These are phyloP conservation scores for Ministeria vibrans DNA, from an alignment of 78 protist genomes.

Conservation along the genomic window DNA sequence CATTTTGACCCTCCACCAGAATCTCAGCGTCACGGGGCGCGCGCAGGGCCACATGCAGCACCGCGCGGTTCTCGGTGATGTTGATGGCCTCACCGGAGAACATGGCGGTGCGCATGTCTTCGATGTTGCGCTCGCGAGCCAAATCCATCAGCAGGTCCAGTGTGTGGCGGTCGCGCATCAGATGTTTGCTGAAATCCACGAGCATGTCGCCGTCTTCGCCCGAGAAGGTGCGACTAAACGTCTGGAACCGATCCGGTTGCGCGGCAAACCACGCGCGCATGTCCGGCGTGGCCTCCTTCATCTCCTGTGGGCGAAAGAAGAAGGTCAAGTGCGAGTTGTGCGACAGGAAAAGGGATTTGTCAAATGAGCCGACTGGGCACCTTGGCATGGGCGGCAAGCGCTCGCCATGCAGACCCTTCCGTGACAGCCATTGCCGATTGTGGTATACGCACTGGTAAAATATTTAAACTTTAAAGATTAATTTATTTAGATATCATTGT, in stretches of 20 bases:
- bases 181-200: conserved; percentile 80
- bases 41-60: conserved; percentile 90
- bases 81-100: conserved; percentile 86
- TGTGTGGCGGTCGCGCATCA: conserved; percentile 55
- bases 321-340: not conserved
- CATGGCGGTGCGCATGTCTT: conserved; percentile 51
- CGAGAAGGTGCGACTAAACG: not conserved
- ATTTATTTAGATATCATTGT: too few species aligned
- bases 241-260: conserved; percentile 29
- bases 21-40: conserved; percentile 51
- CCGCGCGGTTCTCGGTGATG: conserved; percentile 82
- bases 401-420: too few species aligned
- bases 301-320: not conserved
- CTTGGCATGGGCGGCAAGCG: not conserved
- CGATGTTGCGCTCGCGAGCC: conserved; percentile 44
- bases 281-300: not conserved
- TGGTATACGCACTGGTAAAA: too few species aligned
- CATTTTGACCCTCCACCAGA: conserved; percentile 84
- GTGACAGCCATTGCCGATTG: too few species aligned
- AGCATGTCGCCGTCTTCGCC: conserved; percentile 17
- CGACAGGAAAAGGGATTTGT: not conserved
- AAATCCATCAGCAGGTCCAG: conserved; percentile 41
- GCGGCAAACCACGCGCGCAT: conserved; percentile 26
- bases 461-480: too few species aligned
- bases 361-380: not conserved